Conservation (phyloP, 2,329 filamentous ascomycete genomes). For the Sordariomycetes sp. region DNA sequence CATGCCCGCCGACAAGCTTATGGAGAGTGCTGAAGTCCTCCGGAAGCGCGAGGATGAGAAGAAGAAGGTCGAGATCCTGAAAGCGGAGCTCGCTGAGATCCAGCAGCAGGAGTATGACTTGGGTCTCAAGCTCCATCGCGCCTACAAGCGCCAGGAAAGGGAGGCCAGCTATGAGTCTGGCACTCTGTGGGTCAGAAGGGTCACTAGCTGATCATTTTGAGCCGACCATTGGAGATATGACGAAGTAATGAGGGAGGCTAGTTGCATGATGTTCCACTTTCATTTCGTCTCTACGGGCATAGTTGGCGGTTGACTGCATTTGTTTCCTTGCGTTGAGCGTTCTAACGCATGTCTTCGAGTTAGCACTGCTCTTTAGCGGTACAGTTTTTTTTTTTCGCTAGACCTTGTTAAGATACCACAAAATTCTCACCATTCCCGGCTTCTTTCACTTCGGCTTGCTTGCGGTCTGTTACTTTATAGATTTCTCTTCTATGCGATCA, state of each 20-base stretch:
- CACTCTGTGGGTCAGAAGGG: constrained; percentile 68
- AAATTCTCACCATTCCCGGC: too few relatives aligned
- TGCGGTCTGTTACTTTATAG: not conserved
- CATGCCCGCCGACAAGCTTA: constrained; percentile 61
- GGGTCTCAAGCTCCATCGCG: constrained; percentile 63
- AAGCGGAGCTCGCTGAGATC: constrained; percentile 61
- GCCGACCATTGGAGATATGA: too few relatives aligned
- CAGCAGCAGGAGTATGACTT: constrained; percentile 70
- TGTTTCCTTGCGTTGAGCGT: too few relatives aligned
- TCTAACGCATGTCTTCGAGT: too few relatives aligned
- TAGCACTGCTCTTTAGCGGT: too few relatives aligned
- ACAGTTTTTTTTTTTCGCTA: too few relatives aligned
- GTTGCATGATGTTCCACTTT: not conserved
- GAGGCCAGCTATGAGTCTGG: constrained; percentile 56
- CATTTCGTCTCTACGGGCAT: not conserved
- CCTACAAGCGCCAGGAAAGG: constrained; percentile 66
- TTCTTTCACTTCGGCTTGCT: too few relatives aligned
- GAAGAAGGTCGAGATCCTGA: constrained; percentile 57
- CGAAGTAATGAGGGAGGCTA: not conserved
- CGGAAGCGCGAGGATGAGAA: constrained; percentile 48
- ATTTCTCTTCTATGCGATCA: not conserved
- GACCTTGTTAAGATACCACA: too few relatives aligned
- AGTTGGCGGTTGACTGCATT: too few relatives aligned
- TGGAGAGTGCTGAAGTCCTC: constrained; percentile 56
- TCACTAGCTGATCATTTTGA: constrained; percentile 54